These are phyloP conservation scores for Xylariaceae sp. DNA, from an alignment of 2,329 filamentous ascomycete species.

Conservation along the genomic window DNA sequence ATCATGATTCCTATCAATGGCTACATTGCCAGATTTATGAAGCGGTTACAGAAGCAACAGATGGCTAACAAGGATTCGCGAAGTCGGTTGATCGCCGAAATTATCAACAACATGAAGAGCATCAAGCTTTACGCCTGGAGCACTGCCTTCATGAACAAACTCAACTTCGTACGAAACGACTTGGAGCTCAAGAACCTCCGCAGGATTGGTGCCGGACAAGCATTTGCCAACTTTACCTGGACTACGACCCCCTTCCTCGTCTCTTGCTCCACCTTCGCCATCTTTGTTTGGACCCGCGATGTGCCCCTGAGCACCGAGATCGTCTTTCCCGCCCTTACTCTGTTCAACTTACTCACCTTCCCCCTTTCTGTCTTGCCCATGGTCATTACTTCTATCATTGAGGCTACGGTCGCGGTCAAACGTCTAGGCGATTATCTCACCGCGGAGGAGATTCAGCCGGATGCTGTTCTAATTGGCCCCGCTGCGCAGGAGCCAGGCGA, in stretches of 20 bases:
- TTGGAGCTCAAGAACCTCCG: slow-evolving; percentile 90
- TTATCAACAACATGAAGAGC: slow-evolving; percentile 99
- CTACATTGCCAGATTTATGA: slow-evolving; percentile 86
- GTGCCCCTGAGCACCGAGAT: slow-evolving; percentile 85
- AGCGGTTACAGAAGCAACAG: slow-evolving; percentile 86
- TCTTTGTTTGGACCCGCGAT: slow-evolving; percentile 83
- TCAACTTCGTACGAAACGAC: slow-evolving; percentile 94
- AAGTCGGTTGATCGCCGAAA: slow-evolving; percentile 91
- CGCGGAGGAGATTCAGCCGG: slow-evolving; percentile 82
- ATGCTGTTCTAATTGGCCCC: slow-evolving; percentile 69
- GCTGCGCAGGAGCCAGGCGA: slow-evolving; percentile 73
- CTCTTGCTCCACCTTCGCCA: slow-evolving; percentile 90
- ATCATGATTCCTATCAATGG: slow-evolving; percentile 97
- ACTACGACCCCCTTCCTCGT: slow-evolving; percentile 95
- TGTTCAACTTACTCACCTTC: slow-evolving; percentile 96
- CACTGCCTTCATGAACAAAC: slow-evolving; percentile 92
- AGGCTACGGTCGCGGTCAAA: slow-evolving; percentile 86
- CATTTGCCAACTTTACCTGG: slow-evolving; percentile 96
- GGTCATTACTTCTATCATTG: slow-evolving; percentile 95
- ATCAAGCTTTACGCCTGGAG: slow-evolving; percentile 99
- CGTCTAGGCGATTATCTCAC: slow-evolving; percentile 79
- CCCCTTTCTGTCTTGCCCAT: slow-evolving; percentile 91
- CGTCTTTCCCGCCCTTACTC: slow-evolving; percentile 81
- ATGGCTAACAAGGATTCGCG: slow-evolving; percentile 99
- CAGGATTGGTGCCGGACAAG: slow-evolving; percentile 91